Evolutionary conservation across 2,329 filamentous ascomycete species (phyloP), one percentile per base, ranked within the genome.

Genomic region (Fusarium mangiferae): DNA sequence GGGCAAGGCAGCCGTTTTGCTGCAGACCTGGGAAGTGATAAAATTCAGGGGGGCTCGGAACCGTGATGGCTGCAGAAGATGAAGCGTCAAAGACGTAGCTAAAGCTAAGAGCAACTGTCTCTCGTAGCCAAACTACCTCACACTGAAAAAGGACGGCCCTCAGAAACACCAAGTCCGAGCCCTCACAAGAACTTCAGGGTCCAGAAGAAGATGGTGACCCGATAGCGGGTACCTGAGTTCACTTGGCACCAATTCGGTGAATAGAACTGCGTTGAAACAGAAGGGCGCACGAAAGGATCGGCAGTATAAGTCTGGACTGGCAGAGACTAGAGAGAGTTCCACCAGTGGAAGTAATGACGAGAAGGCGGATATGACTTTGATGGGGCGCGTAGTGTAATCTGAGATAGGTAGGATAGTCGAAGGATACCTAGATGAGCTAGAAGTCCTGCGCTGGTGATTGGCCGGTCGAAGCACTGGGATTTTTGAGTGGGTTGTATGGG

Each of bases 401-500:
- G 45, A 59, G 33, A 59, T 52, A 52, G 49, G n/a, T 36, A 52
- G 49, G 33, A 52, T 51, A 70, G 67, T 52, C 41, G 52, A 66
- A 66, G 30, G 35, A 42, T 41, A 55, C 33, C 33, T 33, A 30
- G 54, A 38, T 58, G 54, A 48, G 49, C 55, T 60, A 58, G 46
- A 69, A 52, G 44, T 28, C 49, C 18, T 45, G 26, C 41, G 49
- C 60, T 49, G 54, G 38, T 73, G 72, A 75, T 74, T 74, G 68
- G 72, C 45, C 8, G 57, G 62, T 44, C 30, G 24, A 45, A 68
- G 49, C 26, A 62, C 36, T 46, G 38, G 26, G 35, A 62, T 30
- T 51, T 38, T 68, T 26, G 57, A 66, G 72, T 75, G 68, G 72
- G 62, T 62, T 72, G 59, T 70, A 72, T 74, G 72, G 72, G 68